Evolutionary conservation across 768 basidiomycete genomes (phyloP).

Genomic region (Mycena maculata): DNA sequence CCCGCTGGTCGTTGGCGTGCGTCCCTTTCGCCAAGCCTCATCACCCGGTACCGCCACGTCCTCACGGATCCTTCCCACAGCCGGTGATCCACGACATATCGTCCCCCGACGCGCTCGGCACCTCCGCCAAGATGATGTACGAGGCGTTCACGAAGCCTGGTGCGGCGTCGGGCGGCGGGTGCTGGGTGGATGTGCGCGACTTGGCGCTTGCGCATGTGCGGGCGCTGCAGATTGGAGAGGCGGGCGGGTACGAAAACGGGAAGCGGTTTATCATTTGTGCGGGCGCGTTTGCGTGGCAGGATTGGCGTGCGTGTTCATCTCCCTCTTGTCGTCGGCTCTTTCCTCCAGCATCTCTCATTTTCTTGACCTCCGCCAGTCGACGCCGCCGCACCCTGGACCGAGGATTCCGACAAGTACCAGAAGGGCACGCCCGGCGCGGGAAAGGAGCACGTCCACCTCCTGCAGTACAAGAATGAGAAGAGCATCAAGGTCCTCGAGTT

Average conservation of each 20-base stretch:
- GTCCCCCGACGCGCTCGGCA: conserved; percentile 46
- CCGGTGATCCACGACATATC: conserved; percentile 52
- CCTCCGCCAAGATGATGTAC: conserved; percentile 50
- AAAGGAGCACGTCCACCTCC: not conserved
- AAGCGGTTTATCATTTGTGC: conserved; percentile 62
- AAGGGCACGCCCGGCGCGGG: conserved; percentile 13
- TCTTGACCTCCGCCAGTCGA: conserved; percentile 21
- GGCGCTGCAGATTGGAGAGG: conserved; percentile 60
- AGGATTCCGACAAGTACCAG: conserved; percentile 2
- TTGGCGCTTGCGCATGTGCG: conserved; percentile 63
- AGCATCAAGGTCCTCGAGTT: not conserved
- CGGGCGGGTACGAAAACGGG: conserved; percentile 48
- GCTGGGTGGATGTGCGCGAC: conserved; percentile 62
- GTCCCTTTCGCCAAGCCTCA: not conserved
- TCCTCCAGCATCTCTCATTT: not conserved
- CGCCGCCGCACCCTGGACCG: conserved; percentile 14
- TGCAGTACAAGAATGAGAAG: not conserved
- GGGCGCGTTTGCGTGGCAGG: conserved; percentile 41
- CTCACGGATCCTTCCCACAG: conserved; percentile 38
- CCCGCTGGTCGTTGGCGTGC: conserved; percentile 56
- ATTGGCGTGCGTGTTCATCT: conserved; percentile 35
- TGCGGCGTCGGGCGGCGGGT: conserved; percentile 37
- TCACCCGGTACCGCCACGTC: no score
- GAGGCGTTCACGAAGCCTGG: conserved; percentile 40
- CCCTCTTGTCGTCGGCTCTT: not conserved